These are phyloP conservation scores for Hanseniaspora singularis DNA, from an alignment of 805 yeast genomes.

Conservation along the genomic window DNA sequence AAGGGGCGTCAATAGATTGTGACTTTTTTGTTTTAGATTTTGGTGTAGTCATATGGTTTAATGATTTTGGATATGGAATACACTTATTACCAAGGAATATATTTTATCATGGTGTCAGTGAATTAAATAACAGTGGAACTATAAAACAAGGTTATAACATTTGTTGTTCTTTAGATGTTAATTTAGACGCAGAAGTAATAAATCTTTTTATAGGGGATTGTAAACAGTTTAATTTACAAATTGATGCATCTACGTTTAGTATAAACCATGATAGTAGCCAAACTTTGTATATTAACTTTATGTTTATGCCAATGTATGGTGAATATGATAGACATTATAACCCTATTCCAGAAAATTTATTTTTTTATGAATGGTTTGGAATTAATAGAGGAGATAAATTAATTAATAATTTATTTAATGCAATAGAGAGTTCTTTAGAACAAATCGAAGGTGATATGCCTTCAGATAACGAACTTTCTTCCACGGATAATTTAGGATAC, in stretches of 20 bases:
- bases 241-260: not conserved
- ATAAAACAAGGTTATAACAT: slow-evolving; percentile 3
- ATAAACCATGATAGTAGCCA: not conserved
- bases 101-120: slow-evolving; percentile 26
- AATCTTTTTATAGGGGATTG: slow-evolving; percentile 8
- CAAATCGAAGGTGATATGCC: slow-evolving; percentile 16
- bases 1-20: not conserved
- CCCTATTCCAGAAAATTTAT: slow-evolving; percentile 28
- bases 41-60: slow-evolving; percentile 33
- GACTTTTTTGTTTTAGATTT: slow-evolving; percentile 33
- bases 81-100: slow-evolving; percentile 29
- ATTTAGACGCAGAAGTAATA: slow-evolving; percentile 1
- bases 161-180: slow-evolving; percentile 2
- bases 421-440: slow-evolving; percentile 29
- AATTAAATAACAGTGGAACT: slow-evolving; percentile 11
- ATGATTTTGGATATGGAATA: slow-evolving; percentile 28
- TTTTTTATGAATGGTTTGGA: slow-evolving; percentile 31
- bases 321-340: slow-evolving; percentile 31
- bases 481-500: not conserved
- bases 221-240: slow-evolving; percentile 1
- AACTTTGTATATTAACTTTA: slow-evolving; percentile 21
- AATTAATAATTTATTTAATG: slow-evolving; percentile 30
- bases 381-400: slow-evolving; percentile 32
- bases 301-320: slow-evolving; percentile 29
- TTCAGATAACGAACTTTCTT: slow-evolving; percentile 14